phyloP scores from a whole-genome alignment of 352 stramenopile species.

The Phytophthora hybrid region DNA sequence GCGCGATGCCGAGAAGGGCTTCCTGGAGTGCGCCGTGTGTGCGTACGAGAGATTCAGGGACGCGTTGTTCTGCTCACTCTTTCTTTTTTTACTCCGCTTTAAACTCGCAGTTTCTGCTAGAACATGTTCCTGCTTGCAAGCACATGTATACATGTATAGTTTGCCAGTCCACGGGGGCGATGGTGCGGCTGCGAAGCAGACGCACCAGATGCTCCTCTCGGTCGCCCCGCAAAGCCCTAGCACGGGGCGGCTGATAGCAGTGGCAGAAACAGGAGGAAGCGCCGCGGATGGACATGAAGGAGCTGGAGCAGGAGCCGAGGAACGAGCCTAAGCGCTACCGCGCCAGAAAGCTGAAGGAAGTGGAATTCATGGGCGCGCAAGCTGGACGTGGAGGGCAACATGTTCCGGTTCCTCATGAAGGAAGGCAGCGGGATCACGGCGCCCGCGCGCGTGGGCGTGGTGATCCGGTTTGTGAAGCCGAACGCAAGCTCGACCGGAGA shows the following conservation, averaged over 20 bases:
- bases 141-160: no score
- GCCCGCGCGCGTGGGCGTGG: constrained; percentile 38
- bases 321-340: neutral
- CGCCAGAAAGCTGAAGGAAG: no score
- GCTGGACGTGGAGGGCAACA: constrained; percentile 19
- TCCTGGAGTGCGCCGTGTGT: constrained; percentile 50
- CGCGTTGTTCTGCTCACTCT: constrained; percentile 54
- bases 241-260: neutral
- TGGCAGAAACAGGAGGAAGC: constrained; percentile 26
- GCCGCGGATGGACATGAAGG: constrained; percentile 4
- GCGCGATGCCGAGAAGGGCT: constrained; percentile 63
- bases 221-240: no score
- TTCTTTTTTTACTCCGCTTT: no score
- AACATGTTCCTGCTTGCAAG: no score
- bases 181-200: no score
- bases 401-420: constrained; percentile 63
- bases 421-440: constrained; percentile 18
- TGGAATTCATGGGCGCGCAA: no score
- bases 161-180: no score
- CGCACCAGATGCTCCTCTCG: no score
- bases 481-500: constrained; percentile 40
- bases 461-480: constrained; percentile 39
- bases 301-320: constrained; percentile 13
- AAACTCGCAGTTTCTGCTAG: no score
- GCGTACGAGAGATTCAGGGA: constrained; percentile 72